Conservation (phyloP, 768 basidiomycete species). For the Leccinum disarticulatum region DNA sequence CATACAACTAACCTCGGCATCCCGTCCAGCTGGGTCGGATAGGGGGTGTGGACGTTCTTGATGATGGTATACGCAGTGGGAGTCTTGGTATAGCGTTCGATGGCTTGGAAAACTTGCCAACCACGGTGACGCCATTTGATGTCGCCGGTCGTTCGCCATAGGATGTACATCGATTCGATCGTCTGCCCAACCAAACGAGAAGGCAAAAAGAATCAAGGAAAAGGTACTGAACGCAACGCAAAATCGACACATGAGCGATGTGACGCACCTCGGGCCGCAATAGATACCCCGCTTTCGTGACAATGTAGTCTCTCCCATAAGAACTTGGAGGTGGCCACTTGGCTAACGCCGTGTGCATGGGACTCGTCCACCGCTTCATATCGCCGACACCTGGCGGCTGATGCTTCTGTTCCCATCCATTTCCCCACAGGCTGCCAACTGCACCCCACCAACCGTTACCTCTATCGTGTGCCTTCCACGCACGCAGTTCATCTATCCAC, state of each 20-base stretch:
- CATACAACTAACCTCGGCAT: conserved; percentile 65
- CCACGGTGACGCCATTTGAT: conserved; percentile 66
- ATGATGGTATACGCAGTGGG: conserved; percentile 59
- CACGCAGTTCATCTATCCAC: background rate
- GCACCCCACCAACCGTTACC: conserved; percentile 37
- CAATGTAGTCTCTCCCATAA: conserved; percentile 53
- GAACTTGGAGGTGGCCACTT: background rate
- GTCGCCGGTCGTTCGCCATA: conserved; percentile 72
- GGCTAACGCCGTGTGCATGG: background rate
- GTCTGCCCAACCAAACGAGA: conserved; percentile 43
- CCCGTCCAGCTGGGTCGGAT: conserved; percentile 42
- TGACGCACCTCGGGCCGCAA: conserved; percentile 67
- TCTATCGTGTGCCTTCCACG: background rate
- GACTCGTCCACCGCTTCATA: conserved; percentile 19
- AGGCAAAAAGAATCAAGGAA: too few species aligned
- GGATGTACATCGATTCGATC: conserved; percentile 66
- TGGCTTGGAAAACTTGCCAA: conserved; percentile 67
- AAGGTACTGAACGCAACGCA: background rate
- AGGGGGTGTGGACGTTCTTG: conserved; percentile 39
- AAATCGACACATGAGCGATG: background rate
- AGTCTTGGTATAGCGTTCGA: conserved; percentile 59
- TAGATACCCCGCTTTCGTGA: conserved; percentile 48
- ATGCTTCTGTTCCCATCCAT: conserved; percentile 24
- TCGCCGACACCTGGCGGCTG: conserved; percentile 53
- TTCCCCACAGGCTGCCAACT: too few species aligned